phyloP scores from a whole-genome alignment of 2,329 filamentous ascomycete species.

The Fusarium pininemorale region DNA sequence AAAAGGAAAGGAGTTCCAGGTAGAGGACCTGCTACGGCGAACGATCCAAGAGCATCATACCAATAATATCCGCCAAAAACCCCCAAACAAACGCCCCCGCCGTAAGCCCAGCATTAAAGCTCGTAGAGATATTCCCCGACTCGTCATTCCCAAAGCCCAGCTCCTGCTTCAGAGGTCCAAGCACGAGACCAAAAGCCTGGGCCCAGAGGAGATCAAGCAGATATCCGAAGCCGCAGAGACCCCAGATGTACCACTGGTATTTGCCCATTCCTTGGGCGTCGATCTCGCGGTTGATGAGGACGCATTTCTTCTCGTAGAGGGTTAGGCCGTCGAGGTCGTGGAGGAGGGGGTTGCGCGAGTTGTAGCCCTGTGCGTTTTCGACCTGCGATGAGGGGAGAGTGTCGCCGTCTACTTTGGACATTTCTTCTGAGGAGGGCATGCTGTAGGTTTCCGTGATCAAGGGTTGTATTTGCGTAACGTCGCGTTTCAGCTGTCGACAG shows the following conservation, averaged over 20 bases:
- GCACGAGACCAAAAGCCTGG: slow-evolving; percentile 64
- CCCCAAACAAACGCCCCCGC: slow-evolving; percentile 66
- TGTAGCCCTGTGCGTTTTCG: background rate
- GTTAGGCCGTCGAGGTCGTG: slow-evolving; percentile 39
- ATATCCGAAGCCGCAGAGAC: slow-evolving; percentile 63
- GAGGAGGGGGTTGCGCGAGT: background rate
- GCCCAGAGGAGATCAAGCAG: slow-evolving; percentile 66
- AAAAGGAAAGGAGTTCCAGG: background rate
- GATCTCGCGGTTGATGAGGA: slow-evolving; percentile 55
- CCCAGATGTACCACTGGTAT: slow-evolving; percentile 64
- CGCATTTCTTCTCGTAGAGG: slow-evolving; percentile 49
- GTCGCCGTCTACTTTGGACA: background rate
- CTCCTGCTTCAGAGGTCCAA: slow-evolving; percentile 65
- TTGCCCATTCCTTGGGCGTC: slow-evolving; percentile 61
- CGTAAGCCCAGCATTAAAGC: slow-evolving; percentile 64
- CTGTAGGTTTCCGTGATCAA: background rate
- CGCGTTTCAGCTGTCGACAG: background rate
- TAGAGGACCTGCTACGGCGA: background rate
- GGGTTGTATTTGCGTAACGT: background rate
- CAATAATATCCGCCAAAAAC: slow-evolving; percentile 61
- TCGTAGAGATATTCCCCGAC: slow-evolving; percentile 60
- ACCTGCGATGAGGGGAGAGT: background rate
- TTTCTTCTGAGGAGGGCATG: slow-evolving; percentile 2
- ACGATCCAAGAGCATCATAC: slow-evolving; percentile 26
- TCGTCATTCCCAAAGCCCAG: slow-evolving; percentile 56